phyloP scores from a whole-genome alignment of 2,329 filamentous ascomycete genomes.

The Bipolaris oryzae region DNA sequence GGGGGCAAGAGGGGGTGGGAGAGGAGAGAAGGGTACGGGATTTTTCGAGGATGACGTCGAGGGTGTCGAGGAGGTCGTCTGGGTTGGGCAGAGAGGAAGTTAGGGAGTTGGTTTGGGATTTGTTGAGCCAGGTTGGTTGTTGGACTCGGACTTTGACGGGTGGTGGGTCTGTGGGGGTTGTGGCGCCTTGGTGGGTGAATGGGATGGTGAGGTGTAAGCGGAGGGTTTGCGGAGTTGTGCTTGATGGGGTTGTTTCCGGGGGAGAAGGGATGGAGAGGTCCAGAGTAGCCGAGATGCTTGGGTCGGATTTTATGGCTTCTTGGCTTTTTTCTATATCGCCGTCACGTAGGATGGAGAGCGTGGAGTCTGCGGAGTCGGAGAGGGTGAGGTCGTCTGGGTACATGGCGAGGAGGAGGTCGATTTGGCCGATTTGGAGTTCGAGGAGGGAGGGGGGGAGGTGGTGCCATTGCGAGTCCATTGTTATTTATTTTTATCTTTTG shows the following conservation, averaged over 20 bases:
- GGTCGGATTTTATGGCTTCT: conserved; percentile 3
- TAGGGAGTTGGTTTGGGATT: conserved; percentile 26
- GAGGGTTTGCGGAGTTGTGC: neutral
- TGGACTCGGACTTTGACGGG: conserved; percentile 28
- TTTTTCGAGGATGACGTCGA: conserved; percentile 31
- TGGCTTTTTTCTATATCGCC: neutral
- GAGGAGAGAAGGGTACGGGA: conserved; percentile 11
- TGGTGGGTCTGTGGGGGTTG: conserved; percentile 25
- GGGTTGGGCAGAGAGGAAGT: conserved; percentile 9
- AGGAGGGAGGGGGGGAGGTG: conserved; percentile 30
- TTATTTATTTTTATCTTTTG: neutral
- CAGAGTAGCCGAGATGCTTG: conserved; percentile 20
- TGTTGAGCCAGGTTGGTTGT: conserved; percentile 34
- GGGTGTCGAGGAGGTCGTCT: conserved; percentile 30
- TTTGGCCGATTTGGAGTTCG: conserved; percentile 38
- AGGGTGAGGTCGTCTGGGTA: conserved; percentile 32
- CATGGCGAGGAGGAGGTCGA: conserved; percentile 39
- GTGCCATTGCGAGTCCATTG: conserved; percentile 16
- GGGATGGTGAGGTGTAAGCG: conserved; percentile 29
- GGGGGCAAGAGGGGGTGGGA: neutral
- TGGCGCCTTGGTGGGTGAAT: conserved; percentile 18
- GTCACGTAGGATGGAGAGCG: conserved; percentile 21
- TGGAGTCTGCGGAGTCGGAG: conserved; percentile 8
- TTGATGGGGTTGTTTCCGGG: neutral
- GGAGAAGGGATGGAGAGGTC: conserved; percentile 13